phyloP scores from a whole-genome alignment of 495 filamentous ascomycete genomes.

The Bacidia gigantensis region DNA sequence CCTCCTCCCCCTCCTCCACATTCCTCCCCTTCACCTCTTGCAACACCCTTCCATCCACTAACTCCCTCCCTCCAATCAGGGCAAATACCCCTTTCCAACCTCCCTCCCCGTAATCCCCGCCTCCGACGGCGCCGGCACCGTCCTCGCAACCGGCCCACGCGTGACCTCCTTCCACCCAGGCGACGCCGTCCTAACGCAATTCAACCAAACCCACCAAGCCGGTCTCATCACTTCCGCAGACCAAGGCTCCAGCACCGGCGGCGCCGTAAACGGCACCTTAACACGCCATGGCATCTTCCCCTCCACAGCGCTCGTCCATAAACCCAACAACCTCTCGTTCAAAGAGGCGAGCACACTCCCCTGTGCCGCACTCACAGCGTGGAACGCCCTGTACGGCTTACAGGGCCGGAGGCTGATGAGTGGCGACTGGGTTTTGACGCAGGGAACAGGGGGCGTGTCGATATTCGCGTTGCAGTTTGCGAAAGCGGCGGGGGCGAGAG shows the following conservation, averaged over 20 bases:
- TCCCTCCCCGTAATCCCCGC: constrained; percentile 46
- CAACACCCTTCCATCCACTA: no score
- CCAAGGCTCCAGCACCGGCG: constrained; percentile 49
- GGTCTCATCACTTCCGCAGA: constrained; percentile 37
- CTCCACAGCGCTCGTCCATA: constrained; percentile 53
- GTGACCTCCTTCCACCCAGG: constrained; percentile 57
- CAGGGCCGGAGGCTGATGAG: constrained; percentile 41
- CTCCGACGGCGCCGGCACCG: constrained; percentile 68
- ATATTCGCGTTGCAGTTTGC: constrained; percentile 73
- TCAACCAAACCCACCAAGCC: constrained; percentile 63
- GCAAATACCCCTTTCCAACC: constrained; percentile 52
- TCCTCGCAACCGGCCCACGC: constrained; percentile 52
- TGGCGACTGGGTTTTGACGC: constrained; percentile 59
- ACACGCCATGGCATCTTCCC: constrained; percentile 59
- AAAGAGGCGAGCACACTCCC: constrained; percentile 52
- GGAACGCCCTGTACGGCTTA: constrained; percentile 71
- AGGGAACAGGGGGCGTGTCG: constrained; percentile 73
- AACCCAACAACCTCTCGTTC: constrained; percentile 47
- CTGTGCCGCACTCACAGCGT: constrained; percentile 66
- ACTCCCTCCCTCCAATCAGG: no score
- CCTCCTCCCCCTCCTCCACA: no score
- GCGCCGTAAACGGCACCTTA: constrained; percentile 54
- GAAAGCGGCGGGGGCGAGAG: constrained; percentile 65
- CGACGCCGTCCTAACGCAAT: constrained; percentile 59
- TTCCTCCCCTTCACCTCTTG: neutral